phyloP scores from a whole-genome alignment of 352 stramenopile genomes.

The Phytopythium litorale region DNA sequence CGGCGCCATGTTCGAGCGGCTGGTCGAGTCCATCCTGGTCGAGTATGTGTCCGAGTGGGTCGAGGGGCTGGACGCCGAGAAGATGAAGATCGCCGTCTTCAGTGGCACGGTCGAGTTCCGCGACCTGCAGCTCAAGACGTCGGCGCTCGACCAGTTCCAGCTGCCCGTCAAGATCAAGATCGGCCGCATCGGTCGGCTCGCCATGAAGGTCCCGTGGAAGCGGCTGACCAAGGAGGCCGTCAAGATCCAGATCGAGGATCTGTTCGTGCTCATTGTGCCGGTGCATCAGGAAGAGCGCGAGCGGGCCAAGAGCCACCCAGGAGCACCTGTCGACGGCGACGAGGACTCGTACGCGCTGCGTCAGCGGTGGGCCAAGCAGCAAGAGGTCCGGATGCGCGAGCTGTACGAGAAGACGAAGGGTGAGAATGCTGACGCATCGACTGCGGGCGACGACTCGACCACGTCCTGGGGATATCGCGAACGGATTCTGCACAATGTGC shows the following conservation, averaged over 20 bases:
- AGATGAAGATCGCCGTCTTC: slow-evolving; percentile 86
- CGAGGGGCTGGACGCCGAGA: slow-evolving; percentile 79
- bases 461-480: slow-evolving; percentile 71
- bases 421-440: slow-evolving; percentile 21
- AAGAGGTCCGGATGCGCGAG: slow-evolving; percentile 75
- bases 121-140: slow-evolving; percentile 66
- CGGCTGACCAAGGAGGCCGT: slow-evolving; percentile 72
- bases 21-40: slow-evolving; percentile 79
- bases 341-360: slow-evolving; percentile 60
- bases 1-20: slow-evolving; percentile 75
- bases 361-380: slow-evolving; percentile 74
- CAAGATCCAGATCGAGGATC: slow-evolving; percentile 72
- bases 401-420: slow-evolving; percentile 66
- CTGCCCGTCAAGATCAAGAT: slow-evolving; percentile 75
- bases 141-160: slow-evolving; percentile 73
- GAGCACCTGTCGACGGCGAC: slow-evolving; percentile 18
- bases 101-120: slow-evolving; percentile 80
- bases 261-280: slow-evolving; percentile 70
- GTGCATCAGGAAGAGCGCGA: slow-evolving; percentile 56
- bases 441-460: slow-evolving; percentile 32
- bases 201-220: slow-evolving; percentile 86
- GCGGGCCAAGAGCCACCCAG: slow-evolving; percentile 16
- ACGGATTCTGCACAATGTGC: slow-evolving; percentile 78
- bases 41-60: slow-evolving; percentile 88
- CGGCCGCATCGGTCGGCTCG: slow-evolving; percentile 55